Base-by-base conservation (phyloP, 345 rosid species). In the Kernera saxatilis region DNA sequence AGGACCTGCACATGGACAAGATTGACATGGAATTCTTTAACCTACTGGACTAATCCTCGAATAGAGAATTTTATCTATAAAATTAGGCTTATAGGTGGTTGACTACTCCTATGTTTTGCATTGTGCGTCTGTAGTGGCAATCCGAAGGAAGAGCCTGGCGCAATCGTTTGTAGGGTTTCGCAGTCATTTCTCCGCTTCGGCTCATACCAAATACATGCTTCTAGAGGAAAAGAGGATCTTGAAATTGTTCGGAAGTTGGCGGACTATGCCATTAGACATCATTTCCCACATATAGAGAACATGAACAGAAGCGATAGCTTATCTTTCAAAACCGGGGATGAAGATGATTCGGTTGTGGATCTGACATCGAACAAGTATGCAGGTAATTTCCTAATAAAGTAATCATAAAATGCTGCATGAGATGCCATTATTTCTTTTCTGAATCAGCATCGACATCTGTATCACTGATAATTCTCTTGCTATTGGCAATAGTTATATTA, bases 321-420 rank as follows among this genome's bases (percentile, higher is more conserved):
- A 72, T 94, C 99, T 72, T 94, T 94, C 79, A 86, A 82, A 74
- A 85, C 91, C 5, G 87, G 99, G 7, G 80, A 81, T 69, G 86
- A 85, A 79, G 96, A 87, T 77, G 84, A 87, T 81, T 84, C 86
- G 0, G 84, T 85, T 71, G 96, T 91, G 75, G 98, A 94, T 74
- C 83, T 94, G 36, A 94, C 96, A 57, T 88, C 98, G 41, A 94
- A 94, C 81, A 94, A 91, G 66, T 94, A 94, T 80, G 99, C 99
- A 76, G 99, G 99, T 94, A 78, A 33, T 39, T 13, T n/a, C 29
- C 48, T 5, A 39, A 29, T 43, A 1, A 41, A 64, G 5, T 17
- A 57, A 48, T 70, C n/a, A 13, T 46, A 40, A 29, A 48, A 49
- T 26, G 21, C 53, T 51, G 35, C 60, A 45, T 44, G 11, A 67